Conservation (phyloP, 148 eudicot species). For the Nepenthes gracilis region DNA sequence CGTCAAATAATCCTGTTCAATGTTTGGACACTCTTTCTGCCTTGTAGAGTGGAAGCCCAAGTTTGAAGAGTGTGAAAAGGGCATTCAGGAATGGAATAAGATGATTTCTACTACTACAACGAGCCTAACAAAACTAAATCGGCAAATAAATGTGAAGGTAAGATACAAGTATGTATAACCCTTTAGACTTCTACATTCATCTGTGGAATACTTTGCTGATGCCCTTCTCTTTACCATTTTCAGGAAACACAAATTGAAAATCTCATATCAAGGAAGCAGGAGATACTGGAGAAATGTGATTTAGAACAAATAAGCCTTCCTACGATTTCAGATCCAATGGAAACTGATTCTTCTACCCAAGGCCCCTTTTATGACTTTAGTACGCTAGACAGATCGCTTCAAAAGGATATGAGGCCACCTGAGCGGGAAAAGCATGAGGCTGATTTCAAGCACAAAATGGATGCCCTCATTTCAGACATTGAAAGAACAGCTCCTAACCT, state of each 20-base stretch:
- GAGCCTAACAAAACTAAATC: constrained; percentile 60
- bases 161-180: background rate
- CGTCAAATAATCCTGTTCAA: background rate
- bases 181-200: constrained; percentile 2
- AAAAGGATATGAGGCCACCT: constrained; percentile 54
- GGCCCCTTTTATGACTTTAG: constrained; percentile 66
- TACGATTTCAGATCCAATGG: constrained; percentile 76
- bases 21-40: background rate
- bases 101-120: constrained; percentile 83
- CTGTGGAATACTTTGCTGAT: background rate
- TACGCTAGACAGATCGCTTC: constrained; percentile 61
- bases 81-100: constrained; percentile 69
- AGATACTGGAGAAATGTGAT: constrained; percentile 77
- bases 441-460: constrained; percentile 72
- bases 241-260: constrained; percentile 76
- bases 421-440: constrained; percentile 82
- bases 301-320: constrained; percentile 77
- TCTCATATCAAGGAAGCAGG: constrained; percentile 61
- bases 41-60: constrained; percentile 66
- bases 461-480: constrained; percentile 61
- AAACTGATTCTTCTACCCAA: constrained; percentile 37
- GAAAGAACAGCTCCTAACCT: constrained; percentile 93
- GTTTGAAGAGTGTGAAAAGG: constrained; percentile 77
- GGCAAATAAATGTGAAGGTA: constrained; percentile 79
- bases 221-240: constrained; percentile 11